Percentiles rank a stretch among this genome's conserved stretches.
These are phyloP conservation scores for Nitzschia sp. DNA, from an alignment of 108 stramenopile genomes.

Conservation along the genomic window DNA sequence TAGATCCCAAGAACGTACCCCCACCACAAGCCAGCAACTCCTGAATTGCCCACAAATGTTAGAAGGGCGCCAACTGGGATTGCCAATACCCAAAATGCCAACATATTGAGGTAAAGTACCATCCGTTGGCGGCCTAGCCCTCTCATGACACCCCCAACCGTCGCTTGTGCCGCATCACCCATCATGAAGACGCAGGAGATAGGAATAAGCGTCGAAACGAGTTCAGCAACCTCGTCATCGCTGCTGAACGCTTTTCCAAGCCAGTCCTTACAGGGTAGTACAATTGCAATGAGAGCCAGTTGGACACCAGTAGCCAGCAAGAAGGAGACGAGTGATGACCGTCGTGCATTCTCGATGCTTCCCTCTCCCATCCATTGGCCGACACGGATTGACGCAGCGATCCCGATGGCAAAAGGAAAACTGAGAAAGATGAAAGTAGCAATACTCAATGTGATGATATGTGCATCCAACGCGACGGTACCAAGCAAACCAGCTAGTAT, in stretches of 20 bases:
- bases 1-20: constrained; percentile 8
- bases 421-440: constrained; percentile 36
- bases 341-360: constrained; percentile 25
- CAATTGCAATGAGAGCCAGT: constrained; percentile 9
- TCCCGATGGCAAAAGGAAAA: constrained; percentile 46
- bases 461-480: constrained; percentile 37
- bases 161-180: constrained; percentile 37
- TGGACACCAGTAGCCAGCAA: constrained; percentile 16
- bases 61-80: constrained; percentile 26
- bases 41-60: constrained; percentile 29
- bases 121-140: constrained; percentile 37
- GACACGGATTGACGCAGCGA: constrained; percentile 47
- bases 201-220: constrained; percentile 30
- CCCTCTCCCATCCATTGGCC: constrained; percentile 38
- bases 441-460: constrained; percentile 37
- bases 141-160: constrained; percentile 32
- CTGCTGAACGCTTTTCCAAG: constrained; percentile 34
- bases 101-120: constrained; percentile 28
- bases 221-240: constrained; percentile 32
- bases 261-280: constrained; percentile 18
- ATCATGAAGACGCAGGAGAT: constrained; percentile 40
- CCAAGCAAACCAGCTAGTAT: constrained; percentile 47
- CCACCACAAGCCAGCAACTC: constrained; percentile 21
- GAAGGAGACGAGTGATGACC: constrained; percentile 22
- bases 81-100: constrained; percentile 38